Base-by-base conservation (phyloP, 1,139 yeast genomes). In the Torulaspora pretoriensis region DNA sequence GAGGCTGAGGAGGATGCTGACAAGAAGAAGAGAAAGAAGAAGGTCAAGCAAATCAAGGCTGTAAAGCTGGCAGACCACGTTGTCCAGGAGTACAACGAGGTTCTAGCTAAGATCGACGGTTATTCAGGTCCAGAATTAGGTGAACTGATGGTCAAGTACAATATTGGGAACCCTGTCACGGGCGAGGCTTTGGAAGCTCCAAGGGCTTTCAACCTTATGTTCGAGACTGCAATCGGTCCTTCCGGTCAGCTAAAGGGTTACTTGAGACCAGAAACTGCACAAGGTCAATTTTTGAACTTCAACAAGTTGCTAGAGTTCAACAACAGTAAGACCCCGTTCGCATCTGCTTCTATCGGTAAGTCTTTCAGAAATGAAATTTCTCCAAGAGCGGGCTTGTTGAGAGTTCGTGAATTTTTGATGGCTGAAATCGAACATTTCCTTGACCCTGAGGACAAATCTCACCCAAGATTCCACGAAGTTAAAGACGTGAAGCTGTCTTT, bases 391-490 rank as follows among this genome's bases (percentile, higher is more conserved):
- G 99, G 99, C 56, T 77, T 94, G 60, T 76, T 94, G 67, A 85
- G 99, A 72, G 98, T 94, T 46, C 88, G 99, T 70, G 99, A 94
- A 73, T 94, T 94, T 69, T 75, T 92, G 65, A 92, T 94, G 98
- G 98, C 98, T 45, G 99, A 94, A 75, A 90, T 94, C 65, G 99
- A 94, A 73, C 98, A 94, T 70, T 94, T 80, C 66, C 97, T 94
- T 55, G 99, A 94, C 67, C 98, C 98, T 48, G 71, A 73, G 43
- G 78, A 89, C 69, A 94, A 94, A 71, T 68, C 73, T 28, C 98
- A 94, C 71, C 75, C 82, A 42, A 81, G 83, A 56, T 94, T 94
- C 68, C 70, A 73, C 43, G 88, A 84, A 54, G 83, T 92, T 46
- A 77, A 79, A 60, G 82, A 88, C 64, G 68, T 85, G 55, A 77